Evolutionary conservation across 1,284 basidiomycete genomes (phyloP), one percentile per base, ranked within the genome.

Genomic region (Sanghuangporus baumii): DNA sequence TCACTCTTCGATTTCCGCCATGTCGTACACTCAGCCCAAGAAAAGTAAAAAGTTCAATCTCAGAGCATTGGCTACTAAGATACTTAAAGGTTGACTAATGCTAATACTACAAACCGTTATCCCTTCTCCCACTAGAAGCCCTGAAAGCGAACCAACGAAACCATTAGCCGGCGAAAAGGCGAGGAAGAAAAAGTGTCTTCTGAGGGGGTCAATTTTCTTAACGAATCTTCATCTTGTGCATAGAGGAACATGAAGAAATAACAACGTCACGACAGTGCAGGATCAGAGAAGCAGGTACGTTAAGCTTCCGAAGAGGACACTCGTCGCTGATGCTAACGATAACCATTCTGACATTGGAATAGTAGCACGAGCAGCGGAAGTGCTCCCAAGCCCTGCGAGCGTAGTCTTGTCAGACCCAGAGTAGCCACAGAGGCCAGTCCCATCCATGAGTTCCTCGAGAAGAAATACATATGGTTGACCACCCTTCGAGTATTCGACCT

Each of bases 401-500:
- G 51, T 40, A 12, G 50, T 16, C 52, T 37, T 41, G 20, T 5
- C 18, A 14, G n/a, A 16, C 3, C 51, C 50, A 41, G 51, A 7
- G 26, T 55, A 59, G 6, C 62, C 62, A 47, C 62, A 63, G 23
- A 63, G 41, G 4, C 57, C 62, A 4, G 57, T 38, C 12, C 62
- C 62, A 14, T 46, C 9, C 57, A 63, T 55, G n/a, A 38, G 34
- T 1, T 18, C 41, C 51, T 59, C 34, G 12, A 47, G 23, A 12
- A 55, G 8, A 55, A 61, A 61, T 20, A 65, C 48, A 5, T 43
- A 18, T n/a, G 64, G 46, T 11, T 76, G 74, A 34, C 87, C 88
- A 31, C 87, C 87, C 57, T 74, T 74, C 3, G 76, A 79, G 68
- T 89, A 90, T 62, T 84, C 74, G 23, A 84, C 79, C 31, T 81